Evolutionary conservation across 352 stramenopile genomes (phyloP), one percentile per base, ranked within the genome.

Genomic region (Globisporangium spinosum): DNA sequence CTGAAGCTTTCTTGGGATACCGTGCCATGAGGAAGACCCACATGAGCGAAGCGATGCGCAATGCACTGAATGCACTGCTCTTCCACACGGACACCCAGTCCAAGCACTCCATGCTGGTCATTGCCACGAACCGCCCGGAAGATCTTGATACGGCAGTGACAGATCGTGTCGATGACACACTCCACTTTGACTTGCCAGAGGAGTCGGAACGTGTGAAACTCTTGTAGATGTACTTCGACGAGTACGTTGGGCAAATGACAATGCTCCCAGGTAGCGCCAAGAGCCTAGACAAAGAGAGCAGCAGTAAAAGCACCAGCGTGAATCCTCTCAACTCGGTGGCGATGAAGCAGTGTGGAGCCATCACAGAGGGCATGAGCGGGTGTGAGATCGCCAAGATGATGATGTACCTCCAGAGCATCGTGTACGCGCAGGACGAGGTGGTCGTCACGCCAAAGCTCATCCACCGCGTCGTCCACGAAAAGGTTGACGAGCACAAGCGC

Each of bases 301-400:
- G 8, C 0, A 73, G 3, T 35, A 54, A 22, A n/a, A 23, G 17
- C 12, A 59, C 25, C 27, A 64, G 61, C 20, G 23, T 58, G n/a
- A 53, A 64, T 17, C 54, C 53, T 7, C 56, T 65, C n/a, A 60
- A 69, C 13, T 10, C 32, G 3, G 64, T 58, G 7, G 66, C 88
- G 13, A 73, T 87, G 67, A 62, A 75, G 17, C 64, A 78, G 63
- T 89, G 89, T 23, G 89, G 81, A 43, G 70, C 73, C 27, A 58
- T 76, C n/a, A 94, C 85, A 8, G 73, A 83, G 4, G 83, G 84
- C 6, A 94, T 96, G 78, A 95, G 85, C 63, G 89, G 89, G 3
- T 83, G 89, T 22, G 89, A 97, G 69, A 94, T 96, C 60, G 81
- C 83, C 20, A 95, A 96, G 64, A 91, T 94, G 76, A 92, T 95